A percentile compares a stretch with the other conserved stretches of the same genome.
Conservation (phyloP, 2,329 filamentous ascomycete species). For the Ilyonectria mors-panacis region DNA sequence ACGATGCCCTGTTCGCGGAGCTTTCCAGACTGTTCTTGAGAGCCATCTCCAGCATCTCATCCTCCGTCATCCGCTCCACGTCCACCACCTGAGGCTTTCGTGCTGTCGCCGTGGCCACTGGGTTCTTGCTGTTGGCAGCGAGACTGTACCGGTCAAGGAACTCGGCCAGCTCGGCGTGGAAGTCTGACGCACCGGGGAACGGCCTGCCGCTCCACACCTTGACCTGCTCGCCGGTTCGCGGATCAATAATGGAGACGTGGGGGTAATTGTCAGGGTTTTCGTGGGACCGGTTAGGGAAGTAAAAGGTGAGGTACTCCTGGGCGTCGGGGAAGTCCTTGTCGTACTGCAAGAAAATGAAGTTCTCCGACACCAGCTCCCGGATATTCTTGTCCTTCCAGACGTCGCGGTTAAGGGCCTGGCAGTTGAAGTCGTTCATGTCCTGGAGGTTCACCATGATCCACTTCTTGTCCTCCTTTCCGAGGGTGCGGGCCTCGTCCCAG, state of each 20-base stretch:
- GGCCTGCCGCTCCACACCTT: conserved; percentile 94
- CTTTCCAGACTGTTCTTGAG: conserved; percentile 87
- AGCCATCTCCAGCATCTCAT: conserved; percentile 97
- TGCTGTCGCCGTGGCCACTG: conserved; percentile 78
- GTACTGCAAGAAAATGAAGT: conserved; percentile 97
- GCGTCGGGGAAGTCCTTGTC: conserved; percentile 86
- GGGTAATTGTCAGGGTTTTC: conserved; percentile 93
- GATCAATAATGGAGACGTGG: conserved; percentile 96
- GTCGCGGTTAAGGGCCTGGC: conserved; percentile 93
- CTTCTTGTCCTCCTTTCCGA: conserved; percentile 90
- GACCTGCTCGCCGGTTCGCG: conserved; percentile 95
- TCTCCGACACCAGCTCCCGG: conserved; percentile 85
- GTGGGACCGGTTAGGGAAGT: conserved; percentile 79
- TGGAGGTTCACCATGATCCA: conserved; percentile 98
- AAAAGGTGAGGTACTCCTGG: conserved; percentile 89
- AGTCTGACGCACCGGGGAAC: conserved; percentile 82
- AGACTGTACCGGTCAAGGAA: conserved; percentile 98
- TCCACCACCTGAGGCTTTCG: conserved; percentile 80
- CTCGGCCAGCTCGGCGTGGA: conserved; percentile 91
- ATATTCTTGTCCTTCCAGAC: conserved; percentile 93
- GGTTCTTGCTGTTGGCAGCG: conserved; percentile 90
- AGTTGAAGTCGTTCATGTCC: conserved; percentile 93
- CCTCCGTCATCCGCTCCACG: conserved; percentile 92
- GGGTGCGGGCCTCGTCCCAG: conserved; percentile 88
- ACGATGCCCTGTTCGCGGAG: conserved; percentile 52